Evolutionary conservation across 2,329 filamentous ascomycete genomes (phyloP).

Genomic region (Botrytis fragariae): DNA sequence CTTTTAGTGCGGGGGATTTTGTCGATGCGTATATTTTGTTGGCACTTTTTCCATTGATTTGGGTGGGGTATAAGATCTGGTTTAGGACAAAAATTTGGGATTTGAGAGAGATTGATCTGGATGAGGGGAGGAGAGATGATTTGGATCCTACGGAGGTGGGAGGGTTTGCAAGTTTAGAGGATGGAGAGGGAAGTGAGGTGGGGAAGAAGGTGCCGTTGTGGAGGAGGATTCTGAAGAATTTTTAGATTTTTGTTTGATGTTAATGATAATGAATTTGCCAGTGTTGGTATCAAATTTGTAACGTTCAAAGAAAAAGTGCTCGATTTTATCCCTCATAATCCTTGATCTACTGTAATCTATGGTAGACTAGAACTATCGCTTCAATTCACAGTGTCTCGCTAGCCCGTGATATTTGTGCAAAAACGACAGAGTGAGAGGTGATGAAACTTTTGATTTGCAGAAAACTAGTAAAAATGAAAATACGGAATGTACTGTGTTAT

Average conservation of each 20-base stretch:
- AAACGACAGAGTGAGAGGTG: neutral
- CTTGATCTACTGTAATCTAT: neutral
- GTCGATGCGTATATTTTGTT: slow-evolving; percentile 63
- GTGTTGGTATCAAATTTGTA: neutral
- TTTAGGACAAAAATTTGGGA: slow-evolving; percentile 53
- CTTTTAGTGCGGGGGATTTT: slow-evolving; percentile 57
- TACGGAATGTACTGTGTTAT: neutral
- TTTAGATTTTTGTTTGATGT: neutral
- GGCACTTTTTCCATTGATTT: slow-evolving; percentile 58
- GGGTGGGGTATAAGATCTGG: slow-evolving; percentile 52
- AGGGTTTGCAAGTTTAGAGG: neutral
- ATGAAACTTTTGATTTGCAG: neutral
- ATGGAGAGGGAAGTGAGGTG: neutral
- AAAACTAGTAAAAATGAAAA: rapidly evolving
- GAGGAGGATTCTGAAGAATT: slow-evolving; percentile 18
- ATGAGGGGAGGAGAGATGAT: slow-evolving; percentile 49
- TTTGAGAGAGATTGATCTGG: slow-evolving; percentile 54
- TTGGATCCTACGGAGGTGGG: neutral
- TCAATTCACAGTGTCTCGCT: neutral
- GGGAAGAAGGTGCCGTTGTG: slow-evolving; percentile 4
- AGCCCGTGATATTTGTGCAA: neutral
- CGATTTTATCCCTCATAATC: rapidly evolving
- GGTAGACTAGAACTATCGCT: neutral
- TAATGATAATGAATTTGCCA: too few relatives aligned
- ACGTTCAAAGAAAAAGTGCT: neutral